phyloP scores from a whole-genome alignment of 2,329 filamentous ascomycete genomes.

The Hypoxylon sp. region DNA sequence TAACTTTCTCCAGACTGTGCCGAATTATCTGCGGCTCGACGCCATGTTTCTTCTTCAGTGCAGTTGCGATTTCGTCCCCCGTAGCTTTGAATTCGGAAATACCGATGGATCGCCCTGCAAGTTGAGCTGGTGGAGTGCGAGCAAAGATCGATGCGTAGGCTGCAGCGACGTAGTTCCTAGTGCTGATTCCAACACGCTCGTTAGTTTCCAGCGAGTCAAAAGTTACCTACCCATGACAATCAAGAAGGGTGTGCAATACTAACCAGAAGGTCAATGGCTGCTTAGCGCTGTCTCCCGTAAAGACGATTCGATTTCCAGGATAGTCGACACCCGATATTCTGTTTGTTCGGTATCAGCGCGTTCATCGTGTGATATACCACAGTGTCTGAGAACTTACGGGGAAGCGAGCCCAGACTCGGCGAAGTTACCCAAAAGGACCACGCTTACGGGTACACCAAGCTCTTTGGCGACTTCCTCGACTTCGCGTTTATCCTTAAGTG shows the following conservation, averaged over 20 bases:
- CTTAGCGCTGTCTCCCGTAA: slow-evolving; percentile 38
- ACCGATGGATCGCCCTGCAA: slow-evolving; percentile 37
- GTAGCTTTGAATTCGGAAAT: slow-evolving; percentile 41
- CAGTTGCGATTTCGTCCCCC: slow-evolving; percentile 37
- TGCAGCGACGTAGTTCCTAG: slow-evolving; percentile 42
- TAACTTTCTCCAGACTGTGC: slow-evolving; percentile 39
- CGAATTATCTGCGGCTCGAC: slow-evolving; percentile 20
- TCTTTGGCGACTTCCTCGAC: slow-evolving; percentile 38
- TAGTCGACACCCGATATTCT: slow-evolving; percentile 38
- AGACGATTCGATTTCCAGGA: slow-evolving; percentile 33
- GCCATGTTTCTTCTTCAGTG: slow-evolving; percentile 36
- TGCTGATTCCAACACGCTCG: slow-evolving; percentile 24
- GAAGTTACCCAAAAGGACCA: slow-evolving; percentile 40
- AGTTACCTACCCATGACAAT: too few relatives aligned
- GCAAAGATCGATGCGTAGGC: slow-evolving; percentile 45
- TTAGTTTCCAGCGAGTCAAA: neutral
- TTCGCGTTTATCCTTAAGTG: slow-evolving; percentile 39
- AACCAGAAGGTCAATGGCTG: slow-evolving; percentile 37
- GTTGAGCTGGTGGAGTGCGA: slow-evolving; percentile 32
- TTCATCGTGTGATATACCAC: too few relatives aligned
- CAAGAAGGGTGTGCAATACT: slow-evolving; percentile 1
- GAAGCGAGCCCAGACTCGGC: slow-evolving; percentile 41
- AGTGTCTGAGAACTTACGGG: slow-evolving; percentile 33
- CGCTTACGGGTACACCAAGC: slow-evolving; percentile 38
- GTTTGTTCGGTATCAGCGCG: too few relatives aligned